Percentiles rank a stretch among this genome's conserved stretches.
These are phyloP conservation scores for Coemansia sp. DNA, from an alignment of 192 early-diverging fungal genomes.

Conservation along the genomic window DNA sequence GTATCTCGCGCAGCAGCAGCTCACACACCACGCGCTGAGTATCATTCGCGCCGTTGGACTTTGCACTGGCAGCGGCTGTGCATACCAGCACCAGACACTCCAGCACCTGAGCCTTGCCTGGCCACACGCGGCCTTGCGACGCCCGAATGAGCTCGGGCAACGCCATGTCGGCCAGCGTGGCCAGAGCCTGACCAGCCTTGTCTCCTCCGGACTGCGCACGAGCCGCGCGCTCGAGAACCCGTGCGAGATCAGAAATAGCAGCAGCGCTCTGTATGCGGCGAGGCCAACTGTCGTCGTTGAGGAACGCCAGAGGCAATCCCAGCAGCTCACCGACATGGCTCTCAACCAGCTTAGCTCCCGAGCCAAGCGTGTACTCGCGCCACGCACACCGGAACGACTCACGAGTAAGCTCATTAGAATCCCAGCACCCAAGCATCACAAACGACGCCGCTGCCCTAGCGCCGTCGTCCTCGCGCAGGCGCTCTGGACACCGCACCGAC, in stretches of 20 bases:
- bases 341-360: constrained; percentile 20
- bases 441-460: constrained; percentile 29
- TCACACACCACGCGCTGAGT: constrained; percentile 18
- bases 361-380: constrained; percentile 37
- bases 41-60: not conserved
- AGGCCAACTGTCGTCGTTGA: constrained; percentile 37
- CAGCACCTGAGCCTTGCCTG: constrained; percentile 46
- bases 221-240: constrained; percentile 29
- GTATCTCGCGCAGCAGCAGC: constrained; percentile 33
- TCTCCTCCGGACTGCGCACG: not conserved
- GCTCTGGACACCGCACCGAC: constrained; percentile 31
- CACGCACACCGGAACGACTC: constrained; percentile 40
- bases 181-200: not conserved
- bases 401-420: constrained; percentile 14
- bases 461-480: constrained; percentile 20
- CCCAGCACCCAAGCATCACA: constrained; percentile 36
- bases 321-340: constrained; percentile 26
- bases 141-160: constrained; percentile 29
- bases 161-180: constrained; percentile 15
- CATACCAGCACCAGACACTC: constrained; percentile 40
- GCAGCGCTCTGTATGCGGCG: constrained; percentile 41
- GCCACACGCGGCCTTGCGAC: constrained; percentile 40
- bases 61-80: constrained; percentile 3
- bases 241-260: constrained; percentile 25
- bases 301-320: constrained; percentile 17